Conservation (phyloP, 306 rosid genomes). For the Acacia acuminata region DNA sequence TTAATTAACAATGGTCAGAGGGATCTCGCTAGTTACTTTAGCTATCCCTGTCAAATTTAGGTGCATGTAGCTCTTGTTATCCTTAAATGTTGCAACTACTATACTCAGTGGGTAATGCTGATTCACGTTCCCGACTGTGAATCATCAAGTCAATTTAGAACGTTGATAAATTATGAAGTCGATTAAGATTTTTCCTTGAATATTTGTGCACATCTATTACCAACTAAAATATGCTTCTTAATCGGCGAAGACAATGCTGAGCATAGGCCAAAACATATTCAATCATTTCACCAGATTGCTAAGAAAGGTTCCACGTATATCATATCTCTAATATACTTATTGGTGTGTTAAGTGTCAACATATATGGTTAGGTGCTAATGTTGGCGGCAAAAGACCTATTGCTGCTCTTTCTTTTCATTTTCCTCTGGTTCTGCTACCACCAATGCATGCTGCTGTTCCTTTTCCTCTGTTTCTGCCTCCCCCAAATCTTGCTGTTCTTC, state of each 20-base stretch:
- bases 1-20: not conserved
- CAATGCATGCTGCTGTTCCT: not conserved
- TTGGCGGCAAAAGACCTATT: slow-evolving; percentile 6
- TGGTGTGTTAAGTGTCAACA: slow-evolving; percentile 4
- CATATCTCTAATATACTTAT: not conserved
- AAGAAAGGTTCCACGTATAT: not conserved
- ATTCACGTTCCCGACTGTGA: not conserved
- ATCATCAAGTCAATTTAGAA: not conserved
- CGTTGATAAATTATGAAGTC: not conserved
- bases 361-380: slow-evolving; percentile 8
- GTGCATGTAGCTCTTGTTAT: not conserved
- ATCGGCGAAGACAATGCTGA: not conserved
- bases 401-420: not conserved
- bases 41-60: not conserved
- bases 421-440: not conserved
- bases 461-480: not conserved
- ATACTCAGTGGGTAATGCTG: not conserved
- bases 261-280: not conserved
- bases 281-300: not conserved
- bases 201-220: not conserved
- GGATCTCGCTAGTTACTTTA: not conserved
- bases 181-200: not conserved
- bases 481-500: slow-evolving; percentile 6
- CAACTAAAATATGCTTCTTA: not conserved
- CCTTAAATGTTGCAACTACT: not conserved